phyloP scores from a whole-genome alignment of 805 yeast genomes.

The Huiozyma naganishii region DNA sequence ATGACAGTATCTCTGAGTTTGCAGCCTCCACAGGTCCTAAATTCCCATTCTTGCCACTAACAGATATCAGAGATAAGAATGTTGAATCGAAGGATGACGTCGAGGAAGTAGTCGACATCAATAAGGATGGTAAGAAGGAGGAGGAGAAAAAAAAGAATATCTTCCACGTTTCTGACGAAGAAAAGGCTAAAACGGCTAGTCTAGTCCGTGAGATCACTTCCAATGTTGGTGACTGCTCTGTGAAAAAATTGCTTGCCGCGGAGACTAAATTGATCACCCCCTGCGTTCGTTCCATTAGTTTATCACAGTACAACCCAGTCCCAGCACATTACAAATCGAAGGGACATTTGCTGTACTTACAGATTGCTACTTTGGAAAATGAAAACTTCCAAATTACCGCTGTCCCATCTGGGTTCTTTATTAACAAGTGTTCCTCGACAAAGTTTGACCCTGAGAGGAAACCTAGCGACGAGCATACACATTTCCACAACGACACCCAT shows the following conservation, averaged over 20 bases:
- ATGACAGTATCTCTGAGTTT: constrained; percentile 24
- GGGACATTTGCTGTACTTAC: constrained; percentile 77
- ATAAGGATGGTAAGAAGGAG: constrained; percentile 6
- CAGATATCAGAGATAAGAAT: constrained; percentile 10
- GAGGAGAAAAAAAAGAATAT: constrained; percentile 14
- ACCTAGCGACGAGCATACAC: constrained; percentile 11
- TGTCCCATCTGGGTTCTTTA: constrained; percentile 66
- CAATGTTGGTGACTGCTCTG: constrained; percentile 9
- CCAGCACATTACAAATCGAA: constrained; percentile 47
- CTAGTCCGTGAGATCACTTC: constrained; percentile 18
- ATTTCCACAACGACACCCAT: constrained; percentile 15
- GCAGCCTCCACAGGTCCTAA: constrained; percentile 25
- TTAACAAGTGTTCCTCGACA: constrained; percentile 55
- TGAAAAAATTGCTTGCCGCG: constrained; percentile 11
- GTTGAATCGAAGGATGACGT: constrained; percentile 6
- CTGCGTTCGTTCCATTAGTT: constrained; percentile 45
- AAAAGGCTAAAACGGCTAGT: constrained; percentile 17
- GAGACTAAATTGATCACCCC: constrained; percentile 24
- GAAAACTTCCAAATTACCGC: constrained; percentile 73
- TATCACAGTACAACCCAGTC: constrained; percentile 84
- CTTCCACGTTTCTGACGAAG: constrained; percentile 22
- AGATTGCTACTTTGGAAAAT: constrained; percentile 68
- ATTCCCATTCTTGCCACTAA: constrained; percentile 19
- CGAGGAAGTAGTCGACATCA: not conserved
- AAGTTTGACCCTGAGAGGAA: constrained; percentile 59